Percentiles rank a stretch among this genome's conserved stretches.
phyloP scores from a whole-genome alignment of 495 filamentous ascomycete species.

The Pyronema omphalodes region DNA sequence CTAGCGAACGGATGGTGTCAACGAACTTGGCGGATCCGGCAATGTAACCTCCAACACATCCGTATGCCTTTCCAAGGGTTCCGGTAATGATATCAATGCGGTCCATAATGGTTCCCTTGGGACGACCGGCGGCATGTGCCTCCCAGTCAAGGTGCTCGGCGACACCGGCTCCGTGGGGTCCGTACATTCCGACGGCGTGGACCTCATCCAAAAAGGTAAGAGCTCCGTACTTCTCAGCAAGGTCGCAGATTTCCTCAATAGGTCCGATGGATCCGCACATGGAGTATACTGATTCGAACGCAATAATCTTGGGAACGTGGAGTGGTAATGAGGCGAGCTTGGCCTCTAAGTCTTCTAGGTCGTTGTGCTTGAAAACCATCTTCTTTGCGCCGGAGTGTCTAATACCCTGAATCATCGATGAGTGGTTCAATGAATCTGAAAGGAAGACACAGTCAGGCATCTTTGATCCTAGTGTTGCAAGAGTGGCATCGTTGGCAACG shows the following conservation, averaged over 20 bases:
- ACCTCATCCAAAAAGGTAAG: slow-evolving; percentile 97
- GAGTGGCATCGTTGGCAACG: slow-evolving; percentile 93
- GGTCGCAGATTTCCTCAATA: slow-evolving; percentile 84
- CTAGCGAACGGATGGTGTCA: slow-evolving; percentile 87
- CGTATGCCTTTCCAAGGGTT: slow-evolving; percentile 92
- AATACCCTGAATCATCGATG: slow-evolving; percentile 98
- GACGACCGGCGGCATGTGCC: slow-evolving; percentile 44
- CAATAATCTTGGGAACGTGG: slow-evolving; percentile 86
- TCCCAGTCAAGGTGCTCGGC: slow-evolving; percentile 95
- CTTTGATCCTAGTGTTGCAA: slow-evolving; percentile 89
- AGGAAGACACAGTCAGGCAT: slow-evolving; percentile 90
- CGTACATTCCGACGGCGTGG: slow-evolving; percentile 98
- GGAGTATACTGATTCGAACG: slow-evolving; percentile 94
- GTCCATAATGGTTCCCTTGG: slow-evolving; percentile 79
- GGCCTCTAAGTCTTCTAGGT: slow-evolving; percentile 68
- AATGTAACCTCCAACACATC: slow-evolving; percentile 94
- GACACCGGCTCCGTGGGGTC: slow-evolving; percentile 86
- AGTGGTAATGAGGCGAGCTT: slow-evolving; percentile 76
- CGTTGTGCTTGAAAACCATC: slow-evolving; percentile 97
- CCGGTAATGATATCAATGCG: slow-evolving; percentile 94
- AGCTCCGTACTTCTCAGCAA: slow-evolving; percentile 93
- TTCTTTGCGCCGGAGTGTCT: slow-evolving; percentile 91
- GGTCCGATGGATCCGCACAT: slow-evolving; percentile 97
- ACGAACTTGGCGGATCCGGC: slow-evolving; percentile 76
- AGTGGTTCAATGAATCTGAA: slow-evolving; percentile 89